Conservation (phyloP, 2,329 filamentous ascomycete genomes). For the Sporothrix dimorphospora region DNA sequence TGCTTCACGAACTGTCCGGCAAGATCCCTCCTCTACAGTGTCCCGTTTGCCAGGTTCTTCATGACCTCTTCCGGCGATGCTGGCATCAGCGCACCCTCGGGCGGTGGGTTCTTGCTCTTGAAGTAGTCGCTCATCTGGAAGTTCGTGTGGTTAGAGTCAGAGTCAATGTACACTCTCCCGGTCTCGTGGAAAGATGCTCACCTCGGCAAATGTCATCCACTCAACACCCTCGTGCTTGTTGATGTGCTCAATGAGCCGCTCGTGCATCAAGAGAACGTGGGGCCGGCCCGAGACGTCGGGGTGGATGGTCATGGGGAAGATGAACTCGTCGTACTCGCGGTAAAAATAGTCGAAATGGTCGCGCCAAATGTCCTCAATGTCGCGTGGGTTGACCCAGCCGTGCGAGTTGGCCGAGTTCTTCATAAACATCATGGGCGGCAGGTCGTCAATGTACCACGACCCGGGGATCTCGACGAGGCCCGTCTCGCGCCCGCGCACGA, state of each 20-base stretch:
- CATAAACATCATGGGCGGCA: constrained; percentile 74
- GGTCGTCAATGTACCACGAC: constrained; percentile 66
- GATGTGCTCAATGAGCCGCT: constrained; percentile 35
- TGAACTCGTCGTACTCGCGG: constrained; percentile 74
- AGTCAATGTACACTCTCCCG: too few species aligned
- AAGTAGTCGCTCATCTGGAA: constrained; percentile 74
- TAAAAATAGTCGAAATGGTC: constrained; percentile 76
- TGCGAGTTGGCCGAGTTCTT: constrained; percentile 68
- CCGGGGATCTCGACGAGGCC: constrained; percentile 69
- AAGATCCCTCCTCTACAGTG: neutral
- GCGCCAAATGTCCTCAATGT: constrained; percentile 65
- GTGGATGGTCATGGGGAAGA: constrained; percentile 78
- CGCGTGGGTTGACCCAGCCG: constrained; percentile 59
- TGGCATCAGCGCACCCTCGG: constrained; percentile 64
- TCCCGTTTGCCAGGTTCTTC: constrained; percentile 40
- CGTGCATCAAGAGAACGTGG: constrained; percentile 61
- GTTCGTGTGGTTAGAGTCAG: constrained; percentile 5
- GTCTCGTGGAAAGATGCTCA: neutral
- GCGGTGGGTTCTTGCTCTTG: constrained; percentile 64
- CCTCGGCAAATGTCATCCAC: constrained; percentile 61
- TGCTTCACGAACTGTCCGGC: too few species aligned
- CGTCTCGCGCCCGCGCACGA: constrained; percentile 61
- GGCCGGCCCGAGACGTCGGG: constrained; percentile 73
- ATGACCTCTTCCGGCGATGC: constrained; percentile 57
- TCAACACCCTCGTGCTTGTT: constrained; percentile 50